Evolutionary conservation across 345 rosid species (phyloP).

Genomic region (Rhizophora mangle): DNA sequence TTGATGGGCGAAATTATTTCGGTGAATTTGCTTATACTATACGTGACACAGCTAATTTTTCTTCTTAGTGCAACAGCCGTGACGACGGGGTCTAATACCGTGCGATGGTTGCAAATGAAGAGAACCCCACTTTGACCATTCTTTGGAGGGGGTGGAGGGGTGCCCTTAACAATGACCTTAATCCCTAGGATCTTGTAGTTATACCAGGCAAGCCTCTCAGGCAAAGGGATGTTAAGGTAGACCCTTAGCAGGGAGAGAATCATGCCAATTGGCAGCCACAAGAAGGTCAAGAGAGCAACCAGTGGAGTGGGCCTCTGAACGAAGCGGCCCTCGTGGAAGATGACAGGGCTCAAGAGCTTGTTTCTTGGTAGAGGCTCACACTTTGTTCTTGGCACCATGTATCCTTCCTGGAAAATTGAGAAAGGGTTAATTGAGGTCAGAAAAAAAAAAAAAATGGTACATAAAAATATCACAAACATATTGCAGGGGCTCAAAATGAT

Average conservation of each 20-base stretch:
- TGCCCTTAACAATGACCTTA: constrained; percentile 52
- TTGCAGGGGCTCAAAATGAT: no score
- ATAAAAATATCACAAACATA: no score
- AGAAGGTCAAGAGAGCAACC: constrained; percentile 57
- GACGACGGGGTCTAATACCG: constrained; percentile 73
- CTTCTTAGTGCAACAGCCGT: constrained; percentile 80
- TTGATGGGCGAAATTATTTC: constrained; percentile 85
- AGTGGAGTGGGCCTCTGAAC: constrained; percentile 68
- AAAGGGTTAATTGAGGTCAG: no score
- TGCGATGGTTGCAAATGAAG: constrained; percentile 85
- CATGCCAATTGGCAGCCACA: constrained; percentile 68
- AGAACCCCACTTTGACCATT: constrained; percentile 80
- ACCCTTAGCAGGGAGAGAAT: constrained; percentile 53
- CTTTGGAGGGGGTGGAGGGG: constrained; percentile 69
- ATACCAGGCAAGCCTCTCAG: constrained; percentile 57
- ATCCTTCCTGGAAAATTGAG: constrained; percentile 52
- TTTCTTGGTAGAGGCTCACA: constrained; percentile 68
- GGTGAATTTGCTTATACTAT: constrained; percentile 84
- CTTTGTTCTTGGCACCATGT: constrained; percentile 57
- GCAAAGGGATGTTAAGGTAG: constrained; percentile 61
- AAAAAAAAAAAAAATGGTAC: no score
- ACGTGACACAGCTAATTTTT: constrained; percentile 91
- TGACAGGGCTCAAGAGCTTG: constrained; percentile 65
- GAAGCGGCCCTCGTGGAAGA: constrained; percentile 71
- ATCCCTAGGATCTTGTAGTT: constrained; percentile 57